Evolutionary conservation across 2,329 filamentous ascomycete species (phyloP).

Genomic region (Penicillium sp.): DNA sequence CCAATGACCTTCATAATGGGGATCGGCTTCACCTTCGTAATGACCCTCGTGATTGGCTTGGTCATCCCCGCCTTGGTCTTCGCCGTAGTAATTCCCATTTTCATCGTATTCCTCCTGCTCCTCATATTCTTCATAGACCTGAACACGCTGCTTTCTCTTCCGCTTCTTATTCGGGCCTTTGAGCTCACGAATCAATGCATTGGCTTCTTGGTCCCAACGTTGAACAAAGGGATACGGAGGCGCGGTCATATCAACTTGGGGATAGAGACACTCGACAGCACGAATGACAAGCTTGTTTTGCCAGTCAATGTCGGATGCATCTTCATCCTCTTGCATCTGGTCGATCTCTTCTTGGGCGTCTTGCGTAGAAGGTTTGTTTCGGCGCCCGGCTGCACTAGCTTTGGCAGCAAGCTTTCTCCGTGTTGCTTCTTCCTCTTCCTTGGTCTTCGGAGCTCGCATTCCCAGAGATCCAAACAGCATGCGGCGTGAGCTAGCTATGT

Average conservation of each 20-base stretch:
- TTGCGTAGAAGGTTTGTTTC: background rate
- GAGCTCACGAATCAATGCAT: slow-evolving; percentile 42
- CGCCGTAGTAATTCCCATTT: slow-evolving; percentile 32
- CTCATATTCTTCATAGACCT: slow-evolving; percentile 40
- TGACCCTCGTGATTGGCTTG: background rate
- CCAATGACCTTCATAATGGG: slow-evolving; percentile 1
- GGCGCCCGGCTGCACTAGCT: slow-evolving; percentile 35
- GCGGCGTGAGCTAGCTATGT: slow-evolving; percentile 63
- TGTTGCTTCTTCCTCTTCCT: slow-evolving; percentile 64
- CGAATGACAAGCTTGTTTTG: slow-evolving; percentile 68
- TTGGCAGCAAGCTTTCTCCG: slow-evolving; percentile 59
- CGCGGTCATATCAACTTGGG: slow-evolving; percentile 64
- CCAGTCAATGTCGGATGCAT: slow-evolving; percentile 65
- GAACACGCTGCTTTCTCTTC: slow-evolving; percentile 54
- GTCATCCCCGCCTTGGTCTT: slow-evolving; percentile 36
- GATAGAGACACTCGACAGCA: slow-evolving; percentile 81
- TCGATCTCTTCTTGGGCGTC: background rate
- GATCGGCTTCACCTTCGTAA: slow-evolving; percentile 22
- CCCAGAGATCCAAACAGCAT: slow-evolving; percentile 72
- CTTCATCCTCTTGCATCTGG: slow-evolving; percentile 24
- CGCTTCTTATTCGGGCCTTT: slow-evolving; percentile 38
- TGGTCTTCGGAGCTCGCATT: slow-evolving; percentile 64
- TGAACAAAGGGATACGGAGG: slow-evolving; percentile 90
- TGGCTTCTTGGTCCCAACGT: slow-evolving; percentile 79
- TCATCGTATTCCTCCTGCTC: slow-evolving; percentile 44